Percentiles rank a stretch among this genome's conserved stretches.
Conservation (phyloP, 257 asterid species). For the Cruciata laevipes region DNA sequence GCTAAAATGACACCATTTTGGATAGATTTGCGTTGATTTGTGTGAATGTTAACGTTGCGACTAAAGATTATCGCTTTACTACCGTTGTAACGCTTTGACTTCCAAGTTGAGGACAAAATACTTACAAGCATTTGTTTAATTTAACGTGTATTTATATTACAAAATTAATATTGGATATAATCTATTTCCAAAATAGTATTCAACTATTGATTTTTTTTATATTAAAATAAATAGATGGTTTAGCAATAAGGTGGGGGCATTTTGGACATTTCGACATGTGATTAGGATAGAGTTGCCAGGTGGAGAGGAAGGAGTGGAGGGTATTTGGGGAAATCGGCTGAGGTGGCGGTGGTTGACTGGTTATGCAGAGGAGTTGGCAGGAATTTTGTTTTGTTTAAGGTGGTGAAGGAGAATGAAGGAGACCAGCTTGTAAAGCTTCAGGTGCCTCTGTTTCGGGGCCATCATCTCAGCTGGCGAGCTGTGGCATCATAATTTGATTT, state of each 20-base stretch:
- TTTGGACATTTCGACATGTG: neutral
- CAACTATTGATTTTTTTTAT: too few species aligned
- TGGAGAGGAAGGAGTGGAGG: constrained; percentile 27
- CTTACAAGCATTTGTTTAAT: too few species aligned
- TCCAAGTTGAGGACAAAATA: too few species aligned
- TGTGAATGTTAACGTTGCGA: too few species aligned
- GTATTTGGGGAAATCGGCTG: constrained; percentile 16
- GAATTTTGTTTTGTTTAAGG: neutral
- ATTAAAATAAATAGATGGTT: too few species aligned
- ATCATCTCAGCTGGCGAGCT: neutral
- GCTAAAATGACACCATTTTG: too few species aligned
- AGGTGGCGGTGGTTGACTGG: constrained; percentile 20
- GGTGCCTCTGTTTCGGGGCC: neutral
- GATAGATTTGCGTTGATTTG: too few species aligned
- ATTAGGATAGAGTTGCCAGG: constrained; percentile 24
- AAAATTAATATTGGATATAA: too few species aligned
- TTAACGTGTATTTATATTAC: too few species aligned
- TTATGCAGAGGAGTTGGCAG: neutral
- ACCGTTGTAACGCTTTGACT: too few species aligned
- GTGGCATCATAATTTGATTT: neutral
- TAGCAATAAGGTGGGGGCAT: neutral
- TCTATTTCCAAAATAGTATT: too few species aligned
- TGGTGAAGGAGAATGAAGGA: neutral
- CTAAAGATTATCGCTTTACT: too few species aligned
- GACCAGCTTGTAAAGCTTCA: constrained; percentile 8